Conservation (phyloP, 495 filamentous ascomycete genomes). For the Sphaerosporella brunnea region DNA sequence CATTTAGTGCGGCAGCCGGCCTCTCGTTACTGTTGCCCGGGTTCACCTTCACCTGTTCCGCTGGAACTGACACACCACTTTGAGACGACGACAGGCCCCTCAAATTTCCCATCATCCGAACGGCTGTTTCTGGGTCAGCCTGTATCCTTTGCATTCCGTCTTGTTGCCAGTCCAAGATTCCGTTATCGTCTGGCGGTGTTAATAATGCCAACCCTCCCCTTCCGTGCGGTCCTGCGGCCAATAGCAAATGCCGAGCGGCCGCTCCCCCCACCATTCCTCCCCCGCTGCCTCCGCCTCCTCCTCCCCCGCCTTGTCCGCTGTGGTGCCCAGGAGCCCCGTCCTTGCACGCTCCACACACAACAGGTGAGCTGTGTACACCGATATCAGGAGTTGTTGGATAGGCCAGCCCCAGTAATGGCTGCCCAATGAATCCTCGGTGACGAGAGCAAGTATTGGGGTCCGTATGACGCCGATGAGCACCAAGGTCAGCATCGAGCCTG, state of each 20-base stretch:
- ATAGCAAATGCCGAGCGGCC: slow-evolving; percentile 9
- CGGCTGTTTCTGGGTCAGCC: slow-evolving; percentile 5
- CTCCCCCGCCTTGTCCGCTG: slow-evolving; percentile 6
- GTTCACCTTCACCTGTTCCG: slow-evolving; percentile 2
- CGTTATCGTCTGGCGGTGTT: slow-evolving; percentile 27
- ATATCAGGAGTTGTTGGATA: slow-evolving; percentile 24
- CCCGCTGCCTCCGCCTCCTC: slow-evolving; percentile 14
- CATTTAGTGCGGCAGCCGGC: background rate
- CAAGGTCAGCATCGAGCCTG: slow-evolving; percentile 15
- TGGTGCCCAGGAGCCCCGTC: slow-evolving; percentile 14
- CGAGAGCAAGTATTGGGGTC: slow-evolving; percentile 7
- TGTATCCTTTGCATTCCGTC: slow-evolving; percentile 14
- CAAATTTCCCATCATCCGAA: background rate
- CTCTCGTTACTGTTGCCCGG: background rate
- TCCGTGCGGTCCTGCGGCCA: slow-evolving; percentile 23
- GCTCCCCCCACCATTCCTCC: slow-evolving; percentile 18
- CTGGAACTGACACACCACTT: background rate
- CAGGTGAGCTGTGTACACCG: slow-evolving; percentile 18
- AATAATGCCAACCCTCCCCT: slow-evolving; percentile 24
- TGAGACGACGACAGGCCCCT: background rate
- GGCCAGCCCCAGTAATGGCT: slow-evolving; percentile 19
- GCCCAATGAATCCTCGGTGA: slow-evolving; percentile 8
- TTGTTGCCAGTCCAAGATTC: slow-evolving; percentile 24
- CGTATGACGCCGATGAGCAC: background rate
- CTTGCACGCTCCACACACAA: slow-evolving; percentile 18